These are phyloP conservation scores for Pseudogymnoascus sp. DNA, from an alignment of 2,329 filamentous ascomycete genomes.

Conservation along the genomic window DNA sequence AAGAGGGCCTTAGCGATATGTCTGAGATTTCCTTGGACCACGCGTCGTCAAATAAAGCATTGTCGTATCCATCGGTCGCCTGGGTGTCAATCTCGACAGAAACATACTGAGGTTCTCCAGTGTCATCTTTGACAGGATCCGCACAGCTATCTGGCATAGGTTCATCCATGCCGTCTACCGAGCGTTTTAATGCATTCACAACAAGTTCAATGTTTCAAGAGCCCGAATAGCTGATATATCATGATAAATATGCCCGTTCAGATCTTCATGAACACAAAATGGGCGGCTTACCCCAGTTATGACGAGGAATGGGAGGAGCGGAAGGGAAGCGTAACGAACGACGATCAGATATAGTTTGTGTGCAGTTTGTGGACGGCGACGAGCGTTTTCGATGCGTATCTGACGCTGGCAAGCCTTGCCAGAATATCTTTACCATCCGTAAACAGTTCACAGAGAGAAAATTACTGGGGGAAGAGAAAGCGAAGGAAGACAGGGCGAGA, in stretches of 20 bases:
- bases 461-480: background rate
- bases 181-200: background rate
- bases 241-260: constrained; percentile 2
- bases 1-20: background rate
- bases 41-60: background rate
- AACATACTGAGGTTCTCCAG: constrained; percentile 21
- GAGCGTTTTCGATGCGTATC: background rate
- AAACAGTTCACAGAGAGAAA: background rate
- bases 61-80: constrained; percentile 11
- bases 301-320: too few species aligned
- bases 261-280: constrained; percentile 15
- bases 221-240: background rate
- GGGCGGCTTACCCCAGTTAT: background rate
- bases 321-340: too few species aligned
- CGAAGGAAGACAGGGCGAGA: background rate
- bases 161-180: background rate
- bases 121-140: constrained; percentile 6
- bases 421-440: background rate
- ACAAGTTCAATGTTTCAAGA: background rate
- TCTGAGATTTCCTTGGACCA: background rate
- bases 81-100: constrained; percentile 21
- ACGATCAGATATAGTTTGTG: too few species aligned
- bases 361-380: too few species aligned
- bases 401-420: background rate
- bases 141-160: constrained; percentile 13